phyloP scores from a whole-genome alignment of 2,329 filamentous ascomycete genomes.

The Sporothrix humicola region DNA sequence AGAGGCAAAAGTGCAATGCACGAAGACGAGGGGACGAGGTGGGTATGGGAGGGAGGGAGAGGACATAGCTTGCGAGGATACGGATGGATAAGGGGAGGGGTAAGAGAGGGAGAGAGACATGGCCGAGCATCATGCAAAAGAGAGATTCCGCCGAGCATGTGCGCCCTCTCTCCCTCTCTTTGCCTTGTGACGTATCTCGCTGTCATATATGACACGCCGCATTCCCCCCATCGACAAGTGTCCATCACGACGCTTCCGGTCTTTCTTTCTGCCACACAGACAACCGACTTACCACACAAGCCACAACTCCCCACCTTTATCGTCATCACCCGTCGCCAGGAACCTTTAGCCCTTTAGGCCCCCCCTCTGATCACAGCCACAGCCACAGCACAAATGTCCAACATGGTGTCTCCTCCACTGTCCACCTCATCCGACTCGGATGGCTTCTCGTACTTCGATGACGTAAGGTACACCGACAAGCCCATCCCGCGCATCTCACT shows the following conservation, averaged over 20 bases:
- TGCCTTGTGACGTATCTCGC: not conserved
- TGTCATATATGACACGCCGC: constrained; percentile 20
- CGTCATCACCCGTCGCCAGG: not conserved
- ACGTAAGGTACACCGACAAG: constrained; percentile 50
- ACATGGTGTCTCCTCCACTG: not conserved
- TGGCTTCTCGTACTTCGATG: not conserved
- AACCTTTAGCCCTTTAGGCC: not conserved
- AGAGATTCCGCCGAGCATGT: not conserved
- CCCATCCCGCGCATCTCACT: constrained; percentile 60
- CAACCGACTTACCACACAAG: too few relatives aligned
- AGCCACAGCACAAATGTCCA: not conserved
- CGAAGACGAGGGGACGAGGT: not conserved
- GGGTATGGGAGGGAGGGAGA: not conserved
- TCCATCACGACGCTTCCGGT: not conserved
- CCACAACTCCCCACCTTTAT: not conserved
- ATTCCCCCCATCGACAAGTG: not conserved
- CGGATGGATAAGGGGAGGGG: not conserved
- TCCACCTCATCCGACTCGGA: not conserved
- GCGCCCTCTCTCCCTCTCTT: not conserved
- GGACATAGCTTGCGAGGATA: not conserved
- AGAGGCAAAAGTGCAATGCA: not conserved
- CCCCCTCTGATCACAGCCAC: too few relatives aligned
- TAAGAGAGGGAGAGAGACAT: not conserved
- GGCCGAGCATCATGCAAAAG: not conserved
- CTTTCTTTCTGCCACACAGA: constrained; percentile 6